Conservation (phyloP, 192 early-diverging fungal species). For the Coemansia umbellata region DNA sequence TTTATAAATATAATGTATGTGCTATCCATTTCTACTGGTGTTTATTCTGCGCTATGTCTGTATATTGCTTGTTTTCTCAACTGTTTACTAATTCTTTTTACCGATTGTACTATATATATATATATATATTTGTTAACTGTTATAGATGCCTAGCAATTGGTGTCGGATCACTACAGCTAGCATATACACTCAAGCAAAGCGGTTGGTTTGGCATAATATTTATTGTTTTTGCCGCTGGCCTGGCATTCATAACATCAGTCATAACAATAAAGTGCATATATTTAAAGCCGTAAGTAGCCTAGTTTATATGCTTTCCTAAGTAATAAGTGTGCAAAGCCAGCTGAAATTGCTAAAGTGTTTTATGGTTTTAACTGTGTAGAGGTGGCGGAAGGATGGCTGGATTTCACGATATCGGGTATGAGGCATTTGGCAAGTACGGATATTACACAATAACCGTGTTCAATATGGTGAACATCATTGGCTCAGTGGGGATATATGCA, state of each 20-base stretch:
- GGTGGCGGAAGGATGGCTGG: constrained; percentile 38
- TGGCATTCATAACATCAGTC: constrained; percentile 25
- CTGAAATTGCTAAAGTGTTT: not conserved
- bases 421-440: constrained; percentile 35
- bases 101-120: no score
- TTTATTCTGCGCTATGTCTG: not conserved
- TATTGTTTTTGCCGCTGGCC: constrained; percentile 28
- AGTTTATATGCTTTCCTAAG: no score
- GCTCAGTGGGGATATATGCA: constrained; percentile 35
- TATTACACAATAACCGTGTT: constrained; percentile 40
- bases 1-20: constrained; percentile 44
- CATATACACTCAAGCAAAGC: constrained; percentile 40
- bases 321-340: not conserved
- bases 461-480: constrained; percentile 46
- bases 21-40: not conserved
- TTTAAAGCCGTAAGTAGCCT: constrained; percentile 50
- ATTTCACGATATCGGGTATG: constrained; percentile 41
- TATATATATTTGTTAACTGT: no score
- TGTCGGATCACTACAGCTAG: constrained; percentile 38
- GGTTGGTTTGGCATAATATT: constrained; percentile 38
- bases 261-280: constrained; percentile 41
- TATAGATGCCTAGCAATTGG: constrained; percentile 43
- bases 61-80: no score
- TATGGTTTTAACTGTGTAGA: constrained; percentile 5
- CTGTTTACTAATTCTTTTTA: no score